These are phyloP conservation scores for Amanita polypyramis DNA, from an alignment of 768 basidiomycete genomes.

Conservation along the genomic window DNA sequence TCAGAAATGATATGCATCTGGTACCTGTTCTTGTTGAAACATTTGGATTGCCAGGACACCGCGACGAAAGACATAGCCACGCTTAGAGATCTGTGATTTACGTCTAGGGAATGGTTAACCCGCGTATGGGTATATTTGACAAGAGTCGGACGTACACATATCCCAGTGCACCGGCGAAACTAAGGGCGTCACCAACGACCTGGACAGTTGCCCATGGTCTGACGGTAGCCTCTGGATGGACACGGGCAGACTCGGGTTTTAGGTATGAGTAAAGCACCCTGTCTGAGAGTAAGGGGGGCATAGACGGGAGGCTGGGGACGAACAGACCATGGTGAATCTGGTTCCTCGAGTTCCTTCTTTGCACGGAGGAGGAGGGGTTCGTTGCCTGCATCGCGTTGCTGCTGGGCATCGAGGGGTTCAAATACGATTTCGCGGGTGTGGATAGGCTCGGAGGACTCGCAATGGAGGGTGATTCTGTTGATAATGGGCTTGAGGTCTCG, in stretches of 20 bases:
- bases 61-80: constrained; percentile 66
- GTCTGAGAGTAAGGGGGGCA: constrained; percentile 2
- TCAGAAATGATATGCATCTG: constrained; percentile 3
- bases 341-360: constrained; percentile 60
- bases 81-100: constrained; percentile 72
- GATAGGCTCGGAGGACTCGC: constrained; percentile 66
- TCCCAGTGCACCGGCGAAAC: constrained; percentile 73
- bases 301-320: background rate
- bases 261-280: constrained; percentile 76
- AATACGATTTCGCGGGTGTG: constrained; percentile 75
- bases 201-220: constrained; percentile 77
- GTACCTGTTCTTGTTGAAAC: constrained; percentile 79
- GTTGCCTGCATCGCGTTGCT: constrained; percentile 45
- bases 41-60: constrained; percentile 67
- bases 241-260: constrained; percentile 76
- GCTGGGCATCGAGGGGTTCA: constrained; percentile 62
- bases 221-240: constrained; percentile 80
- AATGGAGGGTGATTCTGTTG: constrained; percentile 73
- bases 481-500: constrained; percentile 67
- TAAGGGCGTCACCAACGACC: constrained; percentile 69
- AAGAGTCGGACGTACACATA: constrained; percentile 46
- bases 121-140: background rate
- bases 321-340: constrained; percentile 54
- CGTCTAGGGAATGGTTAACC: constrained; percentile 25
- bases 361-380: constrained; percentile 67